A percentile compares a stretch with the other conserved stretches of the same genome.
Conservation (phyloP, 352 stramenopile species). For the Phytophthora brassicae region DNA sequence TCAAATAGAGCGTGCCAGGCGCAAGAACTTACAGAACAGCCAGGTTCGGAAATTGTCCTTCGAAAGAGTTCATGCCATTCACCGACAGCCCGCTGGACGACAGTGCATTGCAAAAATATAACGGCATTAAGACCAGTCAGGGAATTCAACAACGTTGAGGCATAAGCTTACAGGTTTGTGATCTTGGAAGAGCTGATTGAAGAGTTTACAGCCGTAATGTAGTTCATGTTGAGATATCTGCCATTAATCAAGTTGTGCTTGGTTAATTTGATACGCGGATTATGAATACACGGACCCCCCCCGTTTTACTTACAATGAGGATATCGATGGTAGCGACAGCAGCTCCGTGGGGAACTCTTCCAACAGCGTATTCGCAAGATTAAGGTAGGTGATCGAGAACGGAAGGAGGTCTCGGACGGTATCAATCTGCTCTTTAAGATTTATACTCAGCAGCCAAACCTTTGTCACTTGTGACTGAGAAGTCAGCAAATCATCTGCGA, state of each 20-base stretch:
- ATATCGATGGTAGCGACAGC: conserved; percentile 14
- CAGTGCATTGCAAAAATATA: background rate
- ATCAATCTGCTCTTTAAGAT: conserved; percentile 20
- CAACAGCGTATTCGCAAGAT: conserved; percentile 33
- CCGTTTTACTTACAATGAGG: conserved; percentile 26
- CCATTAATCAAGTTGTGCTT: background rate
- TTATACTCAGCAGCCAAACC: conserved; percentile 21
- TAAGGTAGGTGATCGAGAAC: conserved; percentile 20
- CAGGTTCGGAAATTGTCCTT: conserved; percentile 26
- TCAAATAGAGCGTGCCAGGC: background rate
- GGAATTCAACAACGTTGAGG: background rate
- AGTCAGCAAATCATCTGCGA: conserved; percentile 21
- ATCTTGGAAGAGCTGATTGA: conserved; percentile 15
- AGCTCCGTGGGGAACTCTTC: conserved; percentile 19
- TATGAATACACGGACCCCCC: background rate
- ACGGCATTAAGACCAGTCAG: background rate
- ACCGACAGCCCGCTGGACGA: conserved; percentile 3
- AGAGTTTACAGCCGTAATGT: conserved; percentile 21
- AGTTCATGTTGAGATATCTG: conserved; percentile 29
- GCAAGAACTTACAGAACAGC: conserved; percentile 19
- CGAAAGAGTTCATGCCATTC: conserved; percentile 23
- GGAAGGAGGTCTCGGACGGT: conserved; percentile 26
- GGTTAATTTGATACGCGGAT: background rate
- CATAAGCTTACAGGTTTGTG: conserved; percentile 12
- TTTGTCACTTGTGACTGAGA: conserved; percentile 21